These are phyloP conservation scores for Peronospora farinosa DNA, from an alignment of 352 stramenopile genomes.

Conservation along the genomic window DNA sequence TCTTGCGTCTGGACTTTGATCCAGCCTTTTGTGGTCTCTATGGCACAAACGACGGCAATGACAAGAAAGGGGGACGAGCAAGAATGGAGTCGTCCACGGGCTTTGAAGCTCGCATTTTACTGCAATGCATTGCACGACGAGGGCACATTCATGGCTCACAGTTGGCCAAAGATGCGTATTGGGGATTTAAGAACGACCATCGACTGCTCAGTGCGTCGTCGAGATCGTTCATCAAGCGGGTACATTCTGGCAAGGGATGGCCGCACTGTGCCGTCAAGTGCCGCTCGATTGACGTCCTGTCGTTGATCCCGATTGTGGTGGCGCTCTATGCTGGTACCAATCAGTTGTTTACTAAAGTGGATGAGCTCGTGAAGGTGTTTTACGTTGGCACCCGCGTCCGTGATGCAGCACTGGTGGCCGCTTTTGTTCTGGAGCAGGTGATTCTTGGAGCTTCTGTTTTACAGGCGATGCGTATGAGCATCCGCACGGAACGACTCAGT, in stretches of 20 bases:
- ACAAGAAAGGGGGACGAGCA: slow-evolving; percentile 28
- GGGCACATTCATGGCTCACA: slow-evolving; percentile 65
- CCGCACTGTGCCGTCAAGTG: slow-evolving; percentile 72
- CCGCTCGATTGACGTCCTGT: slow-evolving; percentile 72
- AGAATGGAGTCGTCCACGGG: slow-evolving; percentile 73
- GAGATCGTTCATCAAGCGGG: slow-evolving; percentile 69
- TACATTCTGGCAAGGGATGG: slow-evolving; percentile 63
- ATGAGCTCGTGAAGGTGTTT: slow-evolving; percentile 75
- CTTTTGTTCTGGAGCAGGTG: slow-evolving; percentile 75
- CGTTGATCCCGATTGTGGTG: slow-evolving; percentile 66
- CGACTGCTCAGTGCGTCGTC: slow-evolving; percentile 62
- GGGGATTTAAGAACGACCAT: slow-evolving; percentile 78
- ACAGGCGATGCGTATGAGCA: slow-evolving; percentile 80
- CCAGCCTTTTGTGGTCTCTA: slow-evolving; percentile 68
- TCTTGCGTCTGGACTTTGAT: slow-evolving; percentile 67
- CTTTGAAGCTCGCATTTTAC: slow-evolving; percentile 68
- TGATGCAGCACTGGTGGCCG: slow-evolving; percentile 60
- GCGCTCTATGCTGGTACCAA: slow-evolving; percentile 74
- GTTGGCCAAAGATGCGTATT: slow-evolving; percentile 74
- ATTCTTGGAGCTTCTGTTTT: slow-evolving; percentile 71
- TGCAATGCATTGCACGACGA: slow-evolving; percentile 65
- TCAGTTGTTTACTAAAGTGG: slow-evolving; percentile 72
- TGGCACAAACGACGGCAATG: slow-evolving; percentile 37
- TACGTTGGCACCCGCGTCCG: slow-evolving; percentile 66
- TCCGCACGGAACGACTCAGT: slow-evolving; percentile 67